Evolutionary conservation across 495 filamentous ascomycete genomes (phyloP).

Genomic region (Xanthoparmelia taractica): DNA sequence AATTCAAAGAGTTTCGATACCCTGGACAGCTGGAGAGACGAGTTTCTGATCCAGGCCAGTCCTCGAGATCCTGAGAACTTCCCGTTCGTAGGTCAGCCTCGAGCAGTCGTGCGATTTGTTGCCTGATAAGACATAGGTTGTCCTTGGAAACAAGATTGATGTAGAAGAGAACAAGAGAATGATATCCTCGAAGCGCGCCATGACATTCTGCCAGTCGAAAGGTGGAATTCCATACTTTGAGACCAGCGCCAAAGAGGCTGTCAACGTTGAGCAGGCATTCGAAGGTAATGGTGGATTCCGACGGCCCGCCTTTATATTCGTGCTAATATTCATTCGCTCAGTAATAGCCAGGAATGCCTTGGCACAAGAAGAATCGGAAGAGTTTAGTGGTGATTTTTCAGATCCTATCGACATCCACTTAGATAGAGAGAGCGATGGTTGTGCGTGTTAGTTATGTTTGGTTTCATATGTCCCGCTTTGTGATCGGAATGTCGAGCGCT

Average conservation of each 20-base stretch:
- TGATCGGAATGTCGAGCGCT: background rate
- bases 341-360: slow-evolving; percentile 96
- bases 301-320: slow-evolving; percentile 1
- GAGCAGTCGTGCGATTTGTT: slow-evolving; percentile 3
- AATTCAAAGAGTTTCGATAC: slow-evolving; percentile 99
- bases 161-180: slow-evolving; percentile 95
- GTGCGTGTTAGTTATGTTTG: slow-evolving; percentile 57
- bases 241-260: slow-evolving; percentile 96
- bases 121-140: slow-evolving; percentile 47
- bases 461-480: background rate
- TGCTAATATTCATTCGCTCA: slow-evolving; percentile 33
- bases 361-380: slow-evolving; percentile 91
- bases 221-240: slow-evolving; percentile 98
- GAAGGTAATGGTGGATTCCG: slow-evolving; percentile 56
- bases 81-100: slow-evolving; percentile 71
- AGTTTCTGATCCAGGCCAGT: slow-evolving; percentile 96
- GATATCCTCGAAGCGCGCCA: slow-evolving; percentile 89
- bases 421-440: slow-evolving; percentile 83
- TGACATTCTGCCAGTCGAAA: slow-evolving; percentile 96
- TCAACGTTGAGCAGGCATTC: slow-evolving; percentile 98
- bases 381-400: slow-evolving; percentile 84
- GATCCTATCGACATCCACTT: slow-evolving; percentile 97
- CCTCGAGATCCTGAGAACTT: slow-evolving; percentile 96
- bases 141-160: slow-evolving; percentile 98
- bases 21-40: slow-evolving; percentile 95